phyloP scores from a whole-genome alignment of 805 yeast genomes.

The Hanseniaspora singularis region DNA sequence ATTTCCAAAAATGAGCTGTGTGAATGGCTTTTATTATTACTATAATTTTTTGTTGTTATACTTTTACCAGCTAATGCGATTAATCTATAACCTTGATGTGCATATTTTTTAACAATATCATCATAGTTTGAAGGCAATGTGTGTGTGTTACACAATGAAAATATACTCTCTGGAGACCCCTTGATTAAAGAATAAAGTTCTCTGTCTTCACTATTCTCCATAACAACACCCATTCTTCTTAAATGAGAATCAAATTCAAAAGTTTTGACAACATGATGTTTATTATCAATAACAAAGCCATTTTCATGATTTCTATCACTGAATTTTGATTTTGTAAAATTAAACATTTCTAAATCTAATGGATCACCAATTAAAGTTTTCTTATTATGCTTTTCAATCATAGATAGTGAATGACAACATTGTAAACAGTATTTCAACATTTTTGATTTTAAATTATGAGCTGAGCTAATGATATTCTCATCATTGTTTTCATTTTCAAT shows the following conservation, averaged over 20 bases:
- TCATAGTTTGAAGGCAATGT: conserved; percentile 66
- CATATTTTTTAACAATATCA: conserved; percentile 64
- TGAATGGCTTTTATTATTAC: neutral
- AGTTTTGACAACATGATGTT: conserved; percentile 33
- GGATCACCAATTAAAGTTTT: conserved; percentile 72
- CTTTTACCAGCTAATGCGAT: conserved; percentile 80
- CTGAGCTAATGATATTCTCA: neutral
- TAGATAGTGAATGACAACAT: conserved; percentile 77
- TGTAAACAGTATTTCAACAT: conserved; percentile 28
- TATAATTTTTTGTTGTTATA: conserved; percentile 30
- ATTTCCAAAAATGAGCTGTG: conserved; percentile 27
- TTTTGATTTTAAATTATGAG: conserved; percentile 17
- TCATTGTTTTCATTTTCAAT: conserved; percentile 78
- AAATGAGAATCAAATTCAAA: conserved; percentile 77
- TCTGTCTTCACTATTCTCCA: conserved; percentile 31
- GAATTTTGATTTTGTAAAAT: conserved; percentile 67
- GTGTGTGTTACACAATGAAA: conserved; percentile 57
- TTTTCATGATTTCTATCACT: conserved; percentile 44
- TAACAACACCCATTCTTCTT: conserved; percentile 82
- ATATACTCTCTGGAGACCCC: conserved; percentile 95
- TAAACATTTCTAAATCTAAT: conserved; percentile 83
- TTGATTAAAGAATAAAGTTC: conserved; percentile 52
- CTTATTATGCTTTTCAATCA: conserved; percentile 40
- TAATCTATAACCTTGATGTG: conserved; percentile 89
- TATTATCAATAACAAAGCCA: conserved; percentile 29